phyloP scores from a whole-genome alignment of 2,329 filamentous ascomycete species.

The Pyricularia sp. region DNA sequence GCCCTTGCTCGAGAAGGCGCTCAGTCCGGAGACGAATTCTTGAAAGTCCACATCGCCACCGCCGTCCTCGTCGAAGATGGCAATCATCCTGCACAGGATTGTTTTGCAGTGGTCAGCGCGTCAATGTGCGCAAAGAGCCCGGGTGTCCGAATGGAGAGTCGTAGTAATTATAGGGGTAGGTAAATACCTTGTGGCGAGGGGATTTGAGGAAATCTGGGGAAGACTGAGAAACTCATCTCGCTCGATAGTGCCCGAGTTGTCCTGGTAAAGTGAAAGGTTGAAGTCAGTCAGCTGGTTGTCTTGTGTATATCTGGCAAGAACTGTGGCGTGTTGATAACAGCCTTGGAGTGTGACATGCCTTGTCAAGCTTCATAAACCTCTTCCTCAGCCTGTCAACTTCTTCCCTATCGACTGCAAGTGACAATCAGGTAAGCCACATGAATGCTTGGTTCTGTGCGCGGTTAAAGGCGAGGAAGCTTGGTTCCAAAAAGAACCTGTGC shows the following conservation, averaged over 20 bases:
- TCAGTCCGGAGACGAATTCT: constrained; percentile 92
- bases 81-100: constrained; percentile 70
- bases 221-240: constrained; percentile 96
- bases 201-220: constrained; percentile 95
- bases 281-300: not conserved
- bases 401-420: constrained; percentile 73
- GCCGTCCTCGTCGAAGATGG: constrained; percentile 97
- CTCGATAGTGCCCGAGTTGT: constrained; percentile 97
- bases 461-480: not conserved
- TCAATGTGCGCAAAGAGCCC: not conserved
- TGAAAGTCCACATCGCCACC: constrained; percentile 98
- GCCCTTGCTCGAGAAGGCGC: constrained; percentile 92
- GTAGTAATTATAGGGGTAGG: not conserved
- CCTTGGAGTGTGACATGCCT: constrained; percentile 46
- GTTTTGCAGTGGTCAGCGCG: not conserved
- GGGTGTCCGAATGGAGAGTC: not conserved
- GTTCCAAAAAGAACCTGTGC: not conserved
- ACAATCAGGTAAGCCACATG: not conserved
- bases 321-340: not conserved
- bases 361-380: constrained; percentile 98
- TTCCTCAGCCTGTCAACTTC: constrained; percentile 94
- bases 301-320: not conserved
- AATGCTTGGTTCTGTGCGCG: not conserved
- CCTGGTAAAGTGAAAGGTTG: constrained; percentile 41
- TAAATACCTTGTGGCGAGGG: constrained; percentile 76